Evolutionary conservation across 1,284 basidiomycete genomes (phyloP), one percentile per base, ranked within the genome.

Genomic region (Rhodotorula mucilaginosa): DNA sequence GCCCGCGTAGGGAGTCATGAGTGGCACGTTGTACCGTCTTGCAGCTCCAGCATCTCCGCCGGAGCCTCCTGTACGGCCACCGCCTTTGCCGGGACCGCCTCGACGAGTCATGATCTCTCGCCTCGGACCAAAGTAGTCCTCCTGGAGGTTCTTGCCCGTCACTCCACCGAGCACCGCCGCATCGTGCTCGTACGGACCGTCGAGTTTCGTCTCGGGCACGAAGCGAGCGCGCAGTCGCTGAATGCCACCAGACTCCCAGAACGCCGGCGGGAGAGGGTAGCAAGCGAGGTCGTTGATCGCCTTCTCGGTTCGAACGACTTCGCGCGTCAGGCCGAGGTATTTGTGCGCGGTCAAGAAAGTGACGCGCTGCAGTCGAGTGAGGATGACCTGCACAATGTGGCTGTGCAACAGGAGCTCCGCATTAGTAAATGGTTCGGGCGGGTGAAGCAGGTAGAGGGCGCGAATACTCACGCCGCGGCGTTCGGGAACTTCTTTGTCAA

Each of bases 211-310:
- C 67, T 66, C 71, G 26, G 74, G 74, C 2, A 72, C 65, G 73
- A 88, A 98, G 34, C 92, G 88, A 69, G 94, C 91, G 39, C 95
- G 88, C 5, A 99, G 86, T 69, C 90, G 86, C 79, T 93, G 89
- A 78, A 99, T 87, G 2, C 96, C 96, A 12, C 92, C 92, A n/a
- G 91, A 89, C 79, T 93, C 90, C 80, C 98, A 99, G 82, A 99
- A 99, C 0, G 88, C 87, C 34, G 87, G 83, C 0, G 96, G 95
- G 1, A 99, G 85, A 6, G 96, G 95, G 81, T 97, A 93, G 73
- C 93, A 95, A 19, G 97, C 96, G 71, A 97, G 89, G 71, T 94
- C 89, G 79, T 99, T 99, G 81, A 99, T 94, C 0, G 92, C 89
- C 79, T 97, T 92, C 82, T 99, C 96, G 0, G 96, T 96, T 44